These are phyloP conservation scores for Candida vaughaniae DNA, from an alignment of 805 yeast genomes.

Conservation along the genomic window DNA sequence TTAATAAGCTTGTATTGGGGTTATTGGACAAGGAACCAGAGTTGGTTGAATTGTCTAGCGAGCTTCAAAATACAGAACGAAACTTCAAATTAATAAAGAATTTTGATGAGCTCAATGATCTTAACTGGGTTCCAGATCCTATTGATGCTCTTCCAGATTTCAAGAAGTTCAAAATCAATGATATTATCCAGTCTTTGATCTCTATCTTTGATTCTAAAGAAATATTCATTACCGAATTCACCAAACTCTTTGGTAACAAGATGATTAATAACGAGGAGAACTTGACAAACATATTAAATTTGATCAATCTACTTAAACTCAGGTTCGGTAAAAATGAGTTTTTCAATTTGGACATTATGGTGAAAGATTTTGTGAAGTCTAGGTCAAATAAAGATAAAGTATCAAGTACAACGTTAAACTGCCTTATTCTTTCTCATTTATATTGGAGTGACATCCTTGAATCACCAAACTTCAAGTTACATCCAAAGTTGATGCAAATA, in stretches of 20 bases:
- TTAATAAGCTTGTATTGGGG: conserved; percentile 68
- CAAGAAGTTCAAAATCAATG: conserved; percentile 57
- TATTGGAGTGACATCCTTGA: conserved; percentile 59
- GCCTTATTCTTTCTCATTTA: conserved; percentile 68
- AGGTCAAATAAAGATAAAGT: conserved; percentile 16
- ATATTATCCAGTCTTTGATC: conserved; percentile 67
- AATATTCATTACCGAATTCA: conserved; percentile 63
- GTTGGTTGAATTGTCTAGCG: conserved; percentile 54
- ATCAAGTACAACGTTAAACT: conserved; percentile 35
- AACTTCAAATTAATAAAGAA: conserved; percentile 8
- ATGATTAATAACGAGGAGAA: conserved; percentile 47
- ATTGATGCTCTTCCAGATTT: conserved; percentile 89
- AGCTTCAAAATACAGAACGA: conserved; percentile 36
- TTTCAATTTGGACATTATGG: conserved; percentile 78
- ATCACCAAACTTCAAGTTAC: conserved; percentile 41
- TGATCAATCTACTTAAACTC: conserved; percentile 54
- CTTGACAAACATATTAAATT: conserved; percentile 24
- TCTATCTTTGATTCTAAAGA: conserved; percentile 72
- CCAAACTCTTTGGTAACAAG: conserved; percentile 55
- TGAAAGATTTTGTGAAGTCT: conserved; percentile 66
- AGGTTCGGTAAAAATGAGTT: conserved; percentile 69
- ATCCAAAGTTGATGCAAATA: conserved; percentile 40
- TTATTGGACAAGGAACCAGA: conserved; percentile 44
- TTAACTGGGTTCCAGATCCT: conserved; percentile 82
- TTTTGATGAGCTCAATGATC: conserved; percentile 44